These are phyloP conservation scores for Gastrodia elata DNA, from an alignment of 106 monocot genomes.

Conservation along the genomic window DNA sequence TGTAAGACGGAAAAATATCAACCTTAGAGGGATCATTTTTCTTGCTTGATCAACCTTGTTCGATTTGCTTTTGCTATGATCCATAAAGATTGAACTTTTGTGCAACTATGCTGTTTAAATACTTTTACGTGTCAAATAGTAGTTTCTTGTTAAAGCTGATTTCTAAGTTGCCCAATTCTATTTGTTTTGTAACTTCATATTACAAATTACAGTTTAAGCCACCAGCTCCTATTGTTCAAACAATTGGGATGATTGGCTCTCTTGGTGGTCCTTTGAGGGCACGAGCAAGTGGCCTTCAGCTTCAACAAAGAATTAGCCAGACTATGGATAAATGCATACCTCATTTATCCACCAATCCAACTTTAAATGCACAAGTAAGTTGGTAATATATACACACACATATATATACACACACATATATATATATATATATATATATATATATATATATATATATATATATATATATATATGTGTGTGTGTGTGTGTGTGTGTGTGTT, in stretches of 20 bases:
- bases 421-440: too few relatives aligned
- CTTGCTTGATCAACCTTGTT: neutral
- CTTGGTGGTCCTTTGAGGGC: neutral
- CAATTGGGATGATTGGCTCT: slow-evolving; percentile 10
- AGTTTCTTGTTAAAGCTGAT: neutral
- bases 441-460: too few relatives aligned
- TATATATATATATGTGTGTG: too few relatives aligned
- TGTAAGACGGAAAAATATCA: neutral
- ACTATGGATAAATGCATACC: neutral
- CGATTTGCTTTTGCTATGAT: neutral
- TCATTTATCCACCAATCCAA: neutral
- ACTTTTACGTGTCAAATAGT: neutral
- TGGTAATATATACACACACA: neutral
- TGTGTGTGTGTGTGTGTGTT: too few relatives aligned
- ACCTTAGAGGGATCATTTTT: neutral
- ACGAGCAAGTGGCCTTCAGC: slow-evolving; percentile 3
- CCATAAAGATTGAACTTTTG: neutral
- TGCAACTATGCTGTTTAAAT: neutral
- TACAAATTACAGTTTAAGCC: slow-evolving; percentile 3
- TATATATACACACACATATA: too few relatives aligned
- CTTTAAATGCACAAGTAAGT: neutral
- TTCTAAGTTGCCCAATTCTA: neutral
- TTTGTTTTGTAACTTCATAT: neutral
- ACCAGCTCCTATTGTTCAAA: slow-evolving; percentile 1
- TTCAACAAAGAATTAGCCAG: slow-evolving; percentile 6